Percentiles rank a stretch among this genome's conserved stretches.
Evolutionary conservation across 345 rosid genomes (phyloP).

Genomic region (Acer yangbiense): DNA sequence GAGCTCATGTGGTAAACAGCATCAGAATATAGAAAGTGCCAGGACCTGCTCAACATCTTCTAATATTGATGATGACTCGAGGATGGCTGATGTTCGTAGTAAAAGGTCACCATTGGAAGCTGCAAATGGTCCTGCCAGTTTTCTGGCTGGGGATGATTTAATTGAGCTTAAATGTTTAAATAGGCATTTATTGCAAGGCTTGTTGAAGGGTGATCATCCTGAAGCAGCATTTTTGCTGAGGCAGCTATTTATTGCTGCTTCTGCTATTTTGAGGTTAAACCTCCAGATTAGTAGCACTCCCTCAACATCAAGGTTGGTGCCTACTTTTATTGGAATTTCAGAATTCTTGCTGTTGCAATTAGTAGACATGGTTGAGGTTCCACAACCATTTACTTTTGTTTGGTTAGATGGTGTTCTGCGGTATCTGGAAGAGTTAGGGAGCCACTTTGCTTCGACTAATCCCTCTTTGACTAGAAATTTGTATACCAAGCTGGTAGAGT

Average conservation of each 20-base stretch:
- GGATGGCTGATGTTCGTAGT: slow-evolving; percentile 5
- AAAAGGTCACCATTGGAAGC: slow-evolving; percentile 27
- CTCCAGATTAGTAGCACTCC: slow-evolving; percentile 41
- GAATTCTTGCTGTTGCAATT: slow-evolving; percentile 59
- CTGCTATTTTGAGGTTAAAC: slow-evolving; percentile 73
- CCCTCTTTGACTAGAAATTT: slow-evolving; percentile 40
- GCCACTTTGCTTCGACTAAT: slow-evolving; percentile 49
- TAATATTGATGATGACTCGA: slow-evolving; percentile 26
- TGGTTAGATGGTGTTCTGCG: slow-evolving; percentile 86
- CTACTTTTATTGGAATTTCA: slow-evolving; percentile 48
- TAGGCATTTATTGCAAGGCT: slow-evolving; percentile 44
- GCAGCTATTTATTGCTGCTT: slow-evolving; percentile 67
- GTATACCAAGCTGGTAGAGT: slow-evolving; percentile 61
- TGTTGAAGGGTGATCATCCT: slow-evolving; percentile 58
- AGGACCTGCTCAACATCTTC: slow-evolving; percentile 22
- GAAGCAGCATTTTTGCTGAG: slow-evolving; percentile 65
- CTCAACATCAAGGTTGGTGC: slow-evolving; percentile 45
- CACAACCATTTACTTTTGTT: slow-evolving; percentile 52
- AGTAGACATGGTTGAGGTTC: slow-evolving; percentile 44
- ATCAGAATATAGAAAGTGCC: slow-evolving; percentile 14
- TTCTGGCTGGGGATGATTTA: slow-evolving; percentile 37
- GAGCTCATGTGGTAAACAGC: slow-evolving; percentile 12
- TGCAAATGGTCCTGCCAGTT: slow-evolving; percentile 26
- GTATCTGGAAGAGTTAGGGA: slow-evolving; percentile 76
- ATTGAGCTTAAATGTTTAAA: slow-evolving; percentile 32